phyloP scores from a whole-genome alignment of 345 rosid species.

The Sisymbrium altissimum region DNA sequence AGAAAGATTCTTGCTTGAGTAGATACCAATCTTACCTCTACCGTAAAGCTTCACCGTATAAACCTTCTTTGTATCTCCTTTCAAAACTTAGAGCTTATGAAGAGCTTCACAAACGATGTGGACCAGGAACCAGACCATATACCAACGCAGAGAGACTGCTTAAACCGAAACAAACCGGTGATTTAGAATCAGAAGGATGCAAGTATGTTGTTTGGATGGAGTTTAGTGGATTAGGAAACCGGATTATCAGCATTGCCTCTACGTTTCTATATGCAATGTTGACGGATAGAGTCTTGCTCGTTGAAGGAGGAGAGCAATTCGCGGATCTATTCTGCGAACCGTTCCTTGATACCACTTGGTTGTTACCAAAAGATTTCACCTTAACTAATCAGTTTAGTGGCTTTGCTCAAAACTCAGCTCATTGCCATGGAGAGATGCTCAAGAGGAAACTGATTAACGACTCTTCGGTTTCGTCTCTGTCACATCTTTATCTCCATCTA shows the following conservation, averaged over 20 bases:
- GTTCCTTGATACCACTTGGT: conserved; percentile 57
- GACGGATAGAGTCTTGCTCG: conserved; percentile 56
- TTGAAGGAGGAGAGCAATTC: conserved; percentile 60
- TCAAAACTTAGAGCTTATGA: conserved; percentile 62
- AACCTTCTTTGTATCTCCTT: conserved; percentile 57
- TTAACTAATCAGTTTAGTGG: conserved; percentile 33
- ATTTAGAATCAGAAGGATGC: conserved; percentile 42
- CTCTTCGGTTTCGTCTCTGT: conserved; percentile 28
- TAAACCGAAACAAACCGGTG: conserved; percentile 22
- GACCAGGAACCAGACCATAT: conserved; percentile 47
- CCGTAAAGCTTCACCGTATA: conserved; percentile 48
- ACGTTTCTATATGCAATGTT: conserved; percentile 66
- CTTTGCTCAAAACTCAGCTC: conserved; percentile 44
- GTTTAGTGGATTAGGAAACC: conserved; percentile 73
- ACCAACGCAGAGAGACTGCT: conserved; percentile 33
- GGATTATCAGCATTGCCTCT: conserved; percentile 56
- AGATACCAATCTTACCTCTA: conserved; percentile 46
- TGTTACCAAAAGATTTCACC: conserved; percentile 49
- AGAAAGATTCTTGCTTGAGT: conserved; percentile 50
- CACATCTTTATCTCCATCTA: conserved; percentile 57
- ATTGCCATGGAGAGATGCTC: conserved; percentile 53
- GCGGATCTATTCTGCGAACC: conserved; percentile 60
- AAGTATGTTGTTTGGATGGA: conserved; percentile 62
- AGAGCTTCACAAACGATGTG: conserved; percentile 56
- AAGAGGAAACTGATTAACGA: conserved; percentile 37